phyloP scores from a whole-genome alignment of 108 stramenopile species.

The Poteriospumella lacustris region DNA sequence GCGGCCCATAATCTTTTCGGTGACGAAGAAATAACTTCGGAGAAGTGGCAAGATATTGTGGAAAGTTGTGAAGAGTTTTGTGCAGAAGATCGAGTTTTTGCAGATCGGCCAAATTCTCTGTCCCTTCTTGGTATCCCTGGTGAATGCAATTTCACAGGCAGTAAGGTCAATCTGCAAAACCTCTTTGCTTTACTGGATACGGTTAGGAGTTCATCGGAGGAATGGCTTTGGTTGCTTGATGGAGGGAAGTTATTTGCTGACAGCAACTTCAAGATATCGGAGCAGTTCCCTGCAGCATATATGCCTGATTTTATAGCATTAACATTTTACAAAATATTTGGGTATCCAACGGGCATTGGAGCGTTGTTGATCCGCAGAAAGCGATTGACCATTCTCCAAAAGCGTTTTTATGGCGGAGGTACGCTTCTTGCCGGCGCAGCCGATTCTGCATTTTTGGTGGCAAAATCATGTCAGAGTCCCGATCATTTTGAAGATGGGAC shows the following conservation, averaged over 20 bases:
- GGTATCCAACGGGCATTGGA: slow-evolving; percentile 29
- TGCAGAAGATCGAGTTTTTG: too few relatives aligned
- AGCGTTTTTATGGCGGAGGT: slow-evolving; percentile 32
- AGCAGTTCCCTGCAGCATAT: too few relatives aligned
- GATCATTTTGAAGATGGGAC: slow-evolving; percentile 20
- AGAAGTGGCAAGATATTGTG: too few relatives aligned
- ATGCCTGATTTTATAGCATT: slow-evolving; percentile 31
- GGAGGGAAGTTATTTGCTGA: not conserved
- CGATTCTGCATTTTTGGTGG: not conserved
- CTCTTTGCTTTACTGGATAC: not conserved
- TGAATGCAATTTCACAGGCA: not conserved
- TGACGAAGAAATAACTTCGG: too few relatives aligned
- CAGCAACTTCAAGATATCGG: too few relatives aligned
- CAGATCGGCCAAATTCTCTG: too few relatives aligned
- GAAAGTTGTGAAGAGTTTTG: too few relatives aligned
- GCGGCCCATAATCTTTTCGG: too few relatives aligned
- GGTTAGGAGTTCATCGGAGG: not conserved
- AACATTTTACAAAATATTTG: slow-evolving; percentile 34
- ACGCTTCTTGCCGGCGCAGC: slow-evolving; percentile 21
- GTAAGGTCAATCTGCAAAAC: not conserved
- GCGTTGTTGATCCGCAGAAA: slow-evolving; percentile 17
- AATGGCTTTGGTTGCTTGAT: slow-evolving; percentile 2
- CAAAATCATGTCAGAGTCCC: not conserved
- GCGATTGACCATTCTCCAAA: slow-evolving; percentile 10
- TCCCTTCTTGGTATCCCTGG: not conserved